Evolutionary conservation across 257 asterid genomes (phyloP), one percentile per base, ranked within the genome.

Genomic region (Salvia miltiorrhiza): DNA sequence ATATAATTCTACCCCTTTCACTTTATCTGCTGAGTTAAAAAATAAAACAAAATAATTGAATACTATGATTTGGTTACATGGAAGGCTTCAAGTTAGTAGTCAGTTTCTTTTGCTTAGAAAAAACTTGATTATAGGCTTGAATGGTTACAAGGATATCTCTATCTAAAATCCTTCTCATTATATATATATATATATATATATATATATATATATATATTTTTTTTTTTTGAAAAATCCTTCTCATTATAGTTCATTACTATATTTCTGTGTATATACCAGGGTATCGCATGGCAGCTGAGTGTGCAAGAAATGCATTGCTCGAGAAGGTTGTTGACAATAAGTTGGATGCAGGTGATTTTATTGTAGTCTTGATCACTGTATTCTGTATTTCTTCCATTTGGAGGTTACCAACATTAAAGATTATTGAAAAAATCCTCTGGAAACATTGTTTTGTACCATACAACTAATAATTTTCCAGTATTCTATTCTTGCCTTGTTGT

Each of bases 281-380:
- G 43, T 93, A 80, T 61, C 98, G 98, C 16, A 83, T 88, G 97
- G 98, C 97, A 33, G 83, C 92, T 67, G 98, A 93, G 72, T 88
- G 94, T 83, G 96, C 98, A 9, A 83, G 90, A 70, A 78, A 76
- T 73, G 95, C 96, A 30, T 80, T 93, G 77, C 77, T 88, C 76
- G 93, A 88, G 84, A 93, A 82, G 81, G 98, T 82, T 12, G 84
- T 88, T 12, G 98, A 93, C 75, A 90, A 93, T 52, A 93, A 88
- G 77, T 81, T 66, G 55, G 96, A 93, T 77, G 83, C 90, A 82
- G 97, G 98, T 90, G 76, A 69, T 66, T 66, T 21, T 35, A 23
- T 63, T 48, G 28, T 17, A 9, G 26, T 61, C 16, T 33, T 72
- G 23, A 26, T 33, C 6, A 17, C 56, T 61, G 33, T 24, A 47